phyloP scores from a whole-genome alignment of 2,329 filamentous ascomycete species.

The Colletotrichum simmondsii region DNA sequence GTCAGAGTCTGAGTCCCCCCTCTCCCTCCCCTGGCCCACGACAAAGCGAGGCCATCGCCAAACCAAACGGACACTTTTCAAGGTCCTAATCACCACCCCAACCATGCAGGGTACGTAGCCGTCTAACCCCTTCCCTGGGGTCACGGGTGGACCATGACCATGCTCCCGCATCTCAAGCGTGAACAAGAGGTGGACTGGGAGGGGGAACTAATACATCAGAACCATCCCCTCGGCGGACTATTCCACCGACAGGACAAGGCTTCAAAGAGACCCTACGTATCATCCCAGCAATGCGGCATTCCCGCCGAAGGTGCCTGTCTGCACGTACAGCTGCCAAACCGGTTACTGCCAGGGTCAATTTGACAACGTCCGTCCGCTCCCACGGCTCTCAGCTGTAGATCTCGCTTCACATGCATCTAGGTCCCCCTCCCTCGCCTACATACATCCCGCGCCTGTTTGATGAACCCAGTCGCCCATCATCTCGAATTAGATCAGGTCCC shows the following conservation, averaged over 20 bases:
- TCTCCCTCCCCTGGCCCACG: slow-evolving; percentile 7
- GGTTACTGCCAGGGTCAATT: background rate
- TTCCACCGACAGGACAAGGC: background rate
- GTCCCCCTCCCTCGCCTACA: slow-evolving; percentile 4
- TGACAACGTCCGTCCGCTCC: slow-evolving; percentile 23
- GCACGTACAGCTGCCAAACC: background rate
- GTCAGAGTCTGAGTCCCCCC: background rate
- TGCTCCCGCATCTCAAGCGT: background rate
- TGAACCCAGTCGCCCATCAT: slow-evolving; percentile 31
- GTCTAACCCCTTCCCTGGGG: background rate
- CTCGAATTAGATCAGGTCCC: slow-evolving; percentile 29
- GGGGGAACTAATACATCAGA: background rate
- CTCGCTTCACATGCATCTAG: slow-evolving; percentile 16
- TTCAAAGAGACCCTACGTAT: background rate
- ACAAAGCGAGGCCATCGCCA: slow-evolving; percentile 26
- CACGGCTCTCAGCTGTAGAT: slow-evolving; percentile 21
- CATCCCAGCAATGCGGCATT: background rate
- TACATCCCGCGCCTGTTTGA: slow-evolving; percentile 20
- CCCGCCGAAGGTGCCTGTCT: background rate
- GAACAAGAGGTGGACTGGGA: background rate
- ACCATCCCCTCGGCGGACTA: background rate
- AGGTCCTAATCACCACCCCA: background rate
- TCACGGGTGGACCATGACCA: background rate
- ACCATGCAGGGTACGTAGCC: background rate
- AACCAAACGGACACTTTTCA: slow-evolving; percentile 14